These are phyloP conservation scores for Neurospora discreta DNA, from an alignment of 495 filamentous ascomycete genomes.

Conservation along the genomic window DNA sequence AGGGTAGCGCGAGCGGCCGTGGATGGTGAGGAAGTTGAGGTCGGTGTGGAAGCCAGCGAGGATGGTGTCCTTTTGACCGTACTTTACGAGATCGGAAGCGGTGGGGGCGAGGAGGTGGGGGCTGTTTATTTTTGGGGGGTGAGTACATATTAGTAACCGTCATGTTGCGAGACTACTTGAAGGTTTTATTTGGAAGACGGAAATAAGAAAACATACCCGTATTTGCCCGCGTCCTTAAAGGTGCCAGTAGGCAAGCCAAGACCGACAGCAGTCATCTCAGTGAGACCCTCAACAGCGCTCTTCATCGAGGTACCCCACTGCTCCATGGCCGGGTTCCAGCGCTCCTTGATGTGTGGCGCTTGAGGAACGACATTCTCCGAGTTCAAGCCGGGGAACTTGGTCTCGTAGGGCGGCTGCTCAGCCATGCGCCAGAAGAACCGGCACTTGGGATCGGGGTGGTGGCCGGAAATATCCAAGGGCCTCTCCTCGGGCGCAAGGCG, in stretches of 20 bases:
- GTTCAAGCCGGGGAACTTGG: conserved; percentile 35
- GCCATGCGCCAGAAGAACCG: conserved; percentile 42
- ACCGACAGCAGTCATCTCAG: conserved; percentile 38
- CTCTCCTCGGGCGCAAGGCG: conserved; percentile 34
- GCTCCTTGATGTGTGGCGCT: conserved; percentile 26
- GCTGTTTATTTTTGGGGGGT: conserved; percentile 8
- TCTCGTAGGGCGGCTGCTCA: conserved; percentile 32
- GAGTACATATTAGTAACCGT: neutral
- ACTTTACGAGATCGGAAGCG: conserved; percentile 36
- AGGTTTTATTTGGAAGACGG: too few relatives aligned
- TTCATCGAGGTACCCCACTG: conserved; percentile 41
- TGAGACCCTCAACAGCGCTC: conserved; percentile 36
- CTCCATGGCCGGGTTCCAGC: conserved; percentile 35
- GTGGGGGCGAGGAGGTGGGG: conserved; percentile 42
- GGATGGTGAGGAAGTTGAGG: conserved; percentile 45
- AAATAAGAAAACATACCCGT: conserved; percentile 28
- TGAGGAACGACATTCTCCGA: conserved; percentile 34
- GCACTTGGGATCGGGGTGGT: conserved; percentile 38
- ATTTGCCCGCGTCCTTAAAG: conserved; percentile 36
- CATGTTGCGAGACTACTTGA: too few relatives aligned
- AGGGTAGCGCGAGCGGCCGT: conserved; percentile 42
- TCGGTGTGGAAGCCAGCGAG: conserved; percentile 43
- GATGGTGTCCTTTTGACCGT: conserved; percentile 38
- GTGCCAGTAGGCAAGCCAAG: conserved; percentile 33
- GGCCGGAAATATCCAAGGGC: conserved; percentile 35